Evolutionary conservation across 2,329 filamentous ascomycete genomes (phyloP).

Genomic region (Pochonia chlamydosporia): DNA sequence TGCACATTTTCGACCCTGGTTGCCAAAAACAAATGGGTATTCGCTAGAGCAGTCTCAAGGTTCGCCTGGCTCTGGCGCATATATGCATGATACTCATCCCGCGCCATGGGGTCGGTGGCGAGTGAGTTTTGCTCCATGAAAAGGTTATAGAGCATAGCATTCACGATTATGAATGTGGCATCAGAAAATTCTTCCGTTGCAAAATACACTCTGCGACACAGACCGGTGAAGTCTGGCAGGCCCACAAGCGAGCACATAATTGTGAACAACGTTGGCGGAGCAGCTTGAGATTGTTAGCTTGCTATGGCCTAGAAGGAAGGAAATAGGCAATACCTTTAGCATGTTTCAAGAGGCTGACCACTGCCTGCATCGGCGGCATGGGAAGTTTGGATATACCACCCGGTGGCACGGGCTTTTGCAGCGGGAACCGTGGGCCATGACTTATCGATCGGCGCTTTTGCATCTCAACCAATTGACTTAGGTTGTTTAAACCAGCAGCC

Average conservation of each 20-base stretch:
- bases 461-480: conserved; percentile 47
- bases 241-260: conserved; percentile 44
- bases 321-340: conserved; percentile 31
- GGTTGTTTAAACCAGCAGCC: conserved; percentile 43
- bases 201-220: conserved; percentile 46
- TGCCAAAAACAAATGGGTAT: conserved; percentile 51
- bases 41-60: conserved; percentile 42
- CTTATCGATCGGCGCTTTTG: conserved; percentile 36
- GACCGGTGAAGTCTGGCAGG: conserved; percentile 42
- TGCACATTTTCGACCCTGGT: conserved; percentile 49
- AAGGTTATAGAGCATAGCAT: conserved; percentile 42
- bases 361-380: conserved; percentile 47
- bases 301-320: background rate
- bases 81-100: conserved; percentile 31
- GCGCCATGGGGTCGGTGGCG: conserved; percentile 23
- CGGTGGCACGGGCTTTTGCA: conserved; percentile 38
- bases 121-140: conserved; percentile 39
- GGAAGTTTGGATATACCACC: conserved; percentile 45
- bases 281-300: conserved; percentile 24
- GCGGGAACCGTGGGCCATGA: conserved; percentile 38
- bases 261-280: conserved; percentile 42
- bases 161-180: conserved; percentile 44
- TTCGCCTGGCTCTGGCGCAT: conserved; percentile 39
- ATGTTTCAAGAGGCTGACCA: conserved; percentile 42
- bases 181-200: conserved; percentile 45